These are phyloP conservation scores for Wallacemonas sp. DNA, from an alignment of 208 protist genomes.

Conservation along the genomic window DNA sequence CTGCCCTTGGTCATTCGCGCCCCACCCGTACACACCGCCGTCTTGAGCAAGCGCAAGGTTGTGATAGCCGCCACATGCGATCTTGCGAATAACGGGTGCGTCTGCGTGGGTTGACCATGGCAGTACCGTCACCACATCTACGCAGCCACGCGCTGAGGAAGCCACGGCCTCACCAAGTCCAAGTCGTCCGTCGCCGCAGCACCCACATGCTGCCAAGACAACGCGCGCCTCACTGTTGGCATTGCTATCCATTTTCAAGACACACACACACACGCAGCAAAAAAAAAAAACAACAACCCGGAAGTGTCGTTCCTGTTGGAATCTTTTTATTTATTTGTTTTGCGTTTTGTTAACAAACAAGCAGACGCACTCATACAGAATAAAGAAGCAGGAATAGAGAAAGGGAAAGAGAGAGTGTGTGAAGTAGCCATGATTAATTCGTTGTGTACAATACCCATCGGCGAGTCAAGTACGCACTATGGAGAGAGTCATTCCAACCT, in stretches of 20 bases:
- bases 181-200: slow-evolving; percentile 76
- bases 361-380: background rate
- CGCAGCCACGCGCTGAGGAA: background rate
- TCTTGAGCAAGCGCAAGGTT: slow-evolving; percentile 66
- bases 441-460: background rate
- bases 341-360: too few relatives aligned
- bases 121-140: slow-evolving; percentile 2
- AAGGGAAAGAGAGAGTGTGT: background rate
- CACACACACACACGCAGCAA: background rate
- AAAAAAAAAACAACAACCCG: background rate
- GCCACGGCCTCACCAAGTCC: slow-evolving; percentile 41
- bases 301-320: too few relatives aligned
- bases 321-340: too few relatives aligned
- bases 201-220: slow-evolving; percentile 73
- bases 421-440: background rate
- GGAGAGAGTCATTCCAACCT: too few relatives aligned
- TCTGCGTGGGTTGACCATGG: too few relatives aligned
- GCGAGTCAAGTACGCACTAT: too few relatives aligned
- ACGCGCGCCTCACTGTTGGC: too few relatives aligned
- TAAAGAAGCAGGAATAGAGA: background rate
- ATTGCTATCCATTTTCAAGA: too few relatives aligned
- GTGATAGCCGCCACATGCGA: slow-evolving; percentile 84
- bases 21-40: slow-evolving; percentile 71
- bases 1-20: slow-evolving; percentile 78
- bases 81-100: too few relatives aligned